phyloP scores from a whole-genome alignment of 2,329 filamentous ascomycete genomes.

The Penicillium sp. region DNA sequence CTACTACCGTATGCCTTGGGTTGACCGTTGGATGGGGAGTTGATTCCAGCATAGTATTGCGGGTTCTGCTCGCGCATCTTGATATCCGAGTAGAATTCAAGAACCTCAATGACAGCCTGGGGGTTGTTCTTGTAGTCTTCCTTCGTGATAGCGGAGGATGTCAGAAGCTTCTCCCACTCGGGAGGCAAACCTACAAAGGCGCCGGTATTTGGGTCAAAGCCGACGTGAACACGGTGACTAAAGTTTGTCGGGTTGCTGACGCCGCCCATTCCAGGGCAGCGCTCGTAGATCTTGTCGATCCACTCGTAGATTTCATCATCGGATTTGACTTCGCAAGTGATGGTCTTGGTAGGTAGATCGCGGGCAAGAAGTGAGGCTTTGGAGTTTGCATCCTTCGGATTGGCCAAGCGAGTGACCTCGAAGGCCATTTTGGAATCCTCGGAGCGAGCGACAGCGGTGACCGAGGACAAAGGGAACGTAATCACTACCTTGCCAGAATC shows the following conservation, averaged over 20 bases:
- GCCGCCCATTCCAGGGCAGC: conserved; percentile 94
- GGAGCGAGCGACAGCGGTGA: conserved; percentile 84
- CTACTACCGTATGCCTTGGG: conserved; percentile 50
- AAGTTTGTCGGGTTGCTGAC: conserved; percentile 99
- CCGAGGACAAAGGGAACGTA: conserved; percentile 79
- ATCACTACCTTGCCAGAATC: conserved; percentile 85
- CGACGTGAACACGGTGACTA: conserved; percentile 93
- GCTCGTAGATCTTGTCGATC: conserved; percentile 97
- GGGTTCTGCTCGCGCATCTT: conserved; percentile 63
- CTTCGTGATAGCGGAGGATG: conserved; percentile 94
- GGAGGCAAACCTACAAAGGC: conserved; percentile 91
- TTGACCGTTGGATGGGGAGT: conserved; percentile 56
- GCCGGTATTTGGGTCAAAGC: conserved; percentile 91
- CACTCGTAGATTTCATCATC: conserved; percentile 98
- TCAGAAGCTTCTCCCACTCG: conserved; percentile 96
- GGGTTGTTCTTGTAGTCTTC: conserved; percentile 98
- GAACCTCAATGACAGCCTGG: conserved; percentile 67
- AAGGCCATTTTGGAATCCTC: conserved; percentile 91
- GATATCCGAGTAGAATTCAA: conserved; percentile 68
- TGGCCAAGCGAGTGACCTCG: conserved; percentile 74
- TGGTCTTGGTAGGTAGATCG: conserved; percentile 75
- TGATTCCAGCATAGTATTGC: conserved; percentile 56
- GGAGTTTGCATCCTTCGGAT: conserved; percentile 57
- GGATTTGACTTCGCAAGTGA: conserved; percentile 89
- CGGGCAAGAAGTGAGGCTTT: conserved; percentile 72